Evolutionary conservation across 345 rosid species (phyloP), one percentile per base, ranked within the genome.

Genomic region (Murraya koenigii): DNA sequence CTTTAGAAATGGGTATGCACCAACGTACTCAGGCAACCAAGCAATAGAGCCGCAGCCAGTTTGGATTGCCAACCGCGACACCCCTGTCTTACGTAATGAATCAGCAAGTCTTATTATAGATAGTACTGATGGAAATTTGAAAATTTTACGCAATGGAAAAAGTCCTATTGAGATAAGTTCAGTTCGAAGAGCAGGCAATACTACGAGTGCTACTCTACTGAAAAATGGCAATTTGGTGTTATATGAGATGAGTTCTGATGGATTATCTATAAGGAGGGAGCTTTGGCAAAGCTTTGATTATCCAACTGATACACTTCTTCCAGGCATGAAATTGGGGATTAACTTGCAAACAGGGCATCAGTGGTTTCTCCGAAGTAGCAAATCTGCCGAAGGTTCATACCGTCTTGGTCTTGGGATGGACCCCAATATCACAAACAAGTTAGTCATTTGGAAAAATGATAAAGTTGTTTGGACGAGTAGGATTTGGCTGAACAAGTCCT

Each of bases 271-370:
- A 30, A 75, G 25, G 66, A 71, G 60, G 39, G 0, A 66, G 17
- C 15, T 80, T 60, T 76, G 77, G 83, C 72, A 70, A 44, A 74
- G 75, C 72, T 44, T 69, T 44, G 58, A 69, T 69, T 69, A 69
- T 69, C 58, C 58, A 23, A 69, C 58, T 7, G 72, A 69, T 41
- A 72, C 75, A 0, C 67, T 74, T 68, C 44, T 81, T 2, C 88
- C 90, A 17, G 88, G 88, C 32, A 87, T 85, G 88, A 88, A 88
- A 78, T 52, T 88, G 0, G 90, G 90, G 64, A 79, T 79, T n/a
- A 77, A 79, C 49, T 70, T 65, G n/a, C 66, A 73, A 77, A 88
- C 78, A 1, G 84, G 82, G 56, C 78, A 74, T 11, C 58, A 17
- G 47, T 79, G 85, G 86, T 79, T 79, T 22, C 67, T 82, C 9